Evolutionary conservation across 1,139 yeast species (phyloP).

Genomic region (Geotrichum reessii): DNA sequence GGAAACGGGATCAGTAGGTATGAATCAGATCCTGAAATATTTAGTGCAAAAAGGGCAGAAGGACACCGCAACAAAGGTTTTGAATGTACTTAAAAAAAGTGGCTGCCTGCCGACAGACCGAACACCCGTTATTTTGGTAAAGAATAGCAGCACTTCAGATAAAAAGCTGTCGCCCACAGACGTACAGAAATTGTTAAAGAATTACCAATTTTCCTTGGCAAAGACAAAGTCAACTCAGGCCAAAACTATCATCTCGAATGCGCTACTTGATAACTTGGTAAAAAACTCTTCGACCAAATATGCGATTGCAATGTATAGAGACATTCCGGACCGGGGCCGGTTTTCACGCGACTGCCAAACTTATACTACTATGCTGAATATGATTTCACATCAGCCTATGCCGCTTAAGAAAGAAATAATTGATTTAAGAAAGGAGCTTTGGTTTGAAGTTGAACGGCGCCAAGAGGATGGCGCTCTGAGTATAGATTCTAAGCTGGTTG

Average conservation of each 20-base stretch:
- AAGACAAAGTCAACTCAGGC: conserved; percentile 7
- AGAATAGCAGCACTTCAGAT: neutral
- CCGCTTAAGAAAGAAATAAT: conserved; percentile 8
- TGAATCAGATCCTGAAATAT: conserved; percentile 15
- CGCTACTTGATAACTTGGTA: conserved; percentile 13
- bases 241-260: conserved; percentile 14
- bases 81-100: conserved; percentile 17
- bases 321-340: conserved; percentile 15
- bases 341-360: conserved; percentile 18
- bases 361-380: conserved; percentile 17
- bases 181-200: conserved; percentile 12
- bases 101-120: conserved; percentile 16
- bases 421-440: conserved; percentile 8
- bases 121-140: conserved; percentile 13
- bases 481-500: conserved; percentile 11
- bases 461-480: conserved; percentile 4
- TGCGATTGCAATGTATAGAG: conserved; percentile 15
- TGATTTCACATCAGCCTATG: conserved; percentile 14
- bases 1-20: conserved; percentile 16
- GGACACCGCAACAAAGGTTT: conserved; percentile 9
- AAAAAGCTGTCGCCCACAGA: conserved; percentile 2
- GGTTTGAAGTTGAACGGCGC: conserved; percentile 15
- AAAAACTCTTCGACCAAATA: conserved; percentile 6
- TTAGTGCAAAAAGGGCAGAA: conserved; percentile 3
- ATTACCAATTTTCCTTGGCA: conserved; percentile 10